Percentiles rank a stretch among this genome's conserved stretches.
Evolutionary conservation across 1,284 basidiomycete genomes (phyloP).

Genomic region (Xerocomus alliaceus): DNA sequence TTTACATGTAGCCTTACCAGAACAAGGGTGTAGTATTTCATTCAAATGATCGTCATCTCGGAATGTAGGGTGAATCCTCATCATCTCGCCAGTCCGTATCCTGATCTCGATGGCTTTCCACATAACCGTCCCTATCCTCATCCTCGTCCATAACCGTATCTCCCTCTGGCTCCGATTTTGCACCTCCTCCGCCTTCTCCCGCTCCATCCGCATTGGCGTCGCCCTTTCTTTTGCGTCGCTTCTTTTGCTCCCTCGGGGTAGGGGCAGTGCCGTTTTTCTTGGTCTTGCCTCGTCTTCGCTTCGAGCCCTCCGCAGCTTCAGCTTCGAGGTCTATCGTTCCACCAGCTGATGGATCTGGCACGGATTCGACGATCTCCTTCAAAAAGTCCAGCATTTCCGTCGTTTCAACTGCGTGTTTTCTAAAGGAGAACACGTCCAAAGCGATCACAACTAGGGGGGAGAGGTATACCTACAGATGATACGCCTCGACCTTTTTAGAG

Average conservation of each 20-base stretch:
- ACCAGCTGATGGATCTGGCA: constrained; percentile 88
- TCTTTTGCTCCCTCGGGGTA: constrained; percentile 43
- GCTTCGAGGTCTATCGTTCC: constrained; percentile 76
- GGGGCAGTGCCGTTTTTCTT: constrained; percentile 51
- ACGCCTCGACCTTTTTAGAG: constrained; percentile 90
- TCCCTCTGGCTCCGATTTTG: constrained; percentile 38
- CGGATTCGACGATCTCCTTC: constrained; percentile 89
- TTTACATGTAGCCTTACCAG: constrained; percentile 26
- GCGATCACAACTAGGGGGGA: not conserved
- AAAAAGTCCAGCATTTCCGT: constrained; percentile 95
- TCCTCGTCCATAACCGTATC: constrained; percentile 47
- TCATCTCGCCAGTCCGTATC: constrained; percentile 37
- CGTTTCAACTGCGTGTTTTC: constrained; percentile 92
- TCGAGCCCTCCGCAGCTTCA: constrained; percentile 58
- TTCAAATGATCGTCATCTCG: constrained; percentile 37
- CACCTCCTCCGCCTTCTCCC: constrained; percentile 40
- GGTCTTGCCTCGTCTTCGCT: constrained; percentile 62
- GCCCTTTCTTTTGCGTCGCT: constrained; percentile 51
- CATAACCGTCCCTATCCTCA: constrained; percentile 38
- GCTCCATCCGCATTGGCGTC: constrained; percentile 40
- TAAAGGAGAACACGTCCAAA: constrained; percentile 42
- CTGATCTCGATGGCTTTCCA: constrained; percentile 33
- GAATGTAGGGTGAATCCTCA: constrained; percentile 42
- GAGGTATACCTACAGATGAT: constrained; percentile 82
- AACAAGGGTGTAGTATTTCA: too few relatives aligned